These are phyloP conservation scores for Entomortierella parvispora DNA, from an alignment of 192 early-diverging fungal genomes.

Conservation along the genomic window DNA sequence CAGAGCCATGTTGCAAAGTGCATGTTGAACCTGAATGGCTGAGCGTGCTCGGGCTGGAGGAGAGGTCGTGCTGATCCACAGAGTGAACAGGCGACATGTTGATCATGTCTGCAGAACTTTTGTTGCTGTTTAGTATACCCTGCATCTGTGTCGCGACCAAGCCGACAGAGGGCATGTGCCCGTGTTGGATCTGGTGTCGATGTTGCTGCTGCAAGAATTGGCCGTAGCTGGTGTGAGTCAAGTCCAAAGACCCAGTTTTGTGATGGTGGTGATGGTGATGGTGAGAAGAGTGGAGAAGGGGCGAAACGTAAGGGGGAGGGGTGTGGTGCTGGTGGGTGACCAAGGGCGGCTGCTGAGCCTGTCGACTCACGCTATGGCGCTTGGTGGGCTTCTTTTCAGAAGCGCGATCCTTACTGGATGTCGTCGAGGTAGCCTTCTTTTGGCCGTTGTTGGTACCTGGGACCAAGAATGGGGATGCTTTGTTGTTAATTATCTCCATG, in stretches of 20 bases:
- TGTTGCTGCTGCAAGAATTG: slow-evolving; percentile 27
- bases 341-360: slow-evolving; percentile 39
- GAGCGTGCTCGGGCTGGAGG: neutral
- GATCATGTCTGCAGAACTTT: neutral
- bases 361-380: slow-evolving; percentile 46
- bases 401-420: neutral
- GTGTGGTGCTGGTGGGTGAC: slow-evolving; percentile 47
- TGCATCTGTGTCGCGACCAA: slow-evolving; percentile 25
- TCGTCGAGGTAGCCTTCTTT: neutral
- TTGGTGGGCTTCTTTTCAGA: slow-evolving; percentile 5
- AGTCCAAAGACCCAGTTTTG: slow-evolving; percentile 32
- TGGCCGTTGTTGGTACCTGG: neutral
- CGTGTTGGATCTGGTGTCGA: slow-evolving; percentile 16
- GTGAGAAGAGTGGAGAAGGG: slow-evolving; percentile 21
- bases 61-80: neutral
- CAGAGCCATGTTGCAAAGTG: neutral
- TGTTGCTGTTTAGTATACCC: neutral
- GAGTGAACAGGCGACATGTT: neutral
- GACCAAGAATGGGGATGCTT: neutral
- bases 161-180: slow-evolving; percentile 24
- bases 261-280: slow-evolving; percentile 20
- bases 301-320: slow-evolving; percentile 36
- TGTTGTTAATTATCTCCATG: neutral
- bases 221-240: slow-evolving; percentile 1
- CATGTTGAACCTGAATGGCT: neutral